Percentiles rank a stretch among this genome's conserved stretches.
These are phyloP conservation scores for Naganishia liquefaciens DNA, from an alignment of 1,284 basidiomycete genomes.

Conservation along the genomic window DNA sequence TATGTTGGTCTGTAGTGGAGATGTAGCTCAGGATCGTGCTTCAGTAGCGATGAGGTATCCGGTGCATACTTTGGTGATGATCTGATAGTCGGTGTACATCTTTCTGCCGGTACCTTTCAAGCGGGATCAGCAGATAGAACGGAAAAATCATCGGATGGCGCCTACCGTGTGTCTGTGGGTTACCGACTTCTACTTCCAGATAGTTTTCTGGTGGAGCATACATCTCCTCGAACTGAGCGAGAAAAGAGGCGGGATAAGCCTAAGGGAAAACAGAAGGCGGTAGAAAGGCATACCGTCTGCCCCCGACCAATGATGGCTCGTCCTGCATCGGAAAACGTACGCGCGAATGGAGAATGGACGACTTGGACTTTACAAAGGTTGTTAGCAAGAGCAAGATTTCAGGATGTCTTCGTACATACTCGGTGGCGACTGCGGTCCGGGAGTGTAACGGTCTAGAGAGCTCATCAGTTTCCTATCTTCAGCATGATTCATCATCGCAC, in stretches of 20 bases:
- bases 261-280: background rate
- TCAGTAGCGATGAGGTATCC: background rate
- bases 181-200: slow-evolving; percentile 95
- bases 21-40: background rate
- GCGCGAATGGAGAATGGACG: slow-evolving; percentile 71
- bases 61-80: slow-evolving; percentile 82
- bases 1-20: slow-evolving; percentile 78
- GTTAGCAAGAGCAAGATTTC: slow-evolving; percentile 8
- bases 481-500: background rate
- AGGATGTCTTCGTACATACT: slow-evolving; percentile 34
- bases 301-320: slow-evolving; percentile 65
- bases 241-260: slow-evolving; percentile 20
- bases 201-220: slow-evolving; percentile 96
- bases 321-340: slow-evolving; percentile 69
- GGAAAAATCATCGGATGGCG: slow-evolving; percentile 21
- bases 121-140: background rate
- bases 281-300: slow-evolving; percentile 69
- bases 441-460: slow-evolving; percentile 33
- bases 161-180: slow-evolving; percentile 93
- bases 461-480: too few relatives aligned
- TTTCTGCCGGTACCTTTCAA: slow-evolving; percentile 84
- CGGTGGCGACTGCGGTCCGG: slow-evolving; percentile 42
- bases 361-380: slow-evolving; percentile 43
- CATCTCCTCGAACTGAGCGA: slow-evolving; percentile 83
- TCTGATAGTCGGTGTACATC: slow-evolving; percentile 99